Evolutionary conservation across 805 yeast species (phyloP), one percentile per base, ranked within the genome.

Genomic region (Zygosaccharomyces bisporus): DNA sequence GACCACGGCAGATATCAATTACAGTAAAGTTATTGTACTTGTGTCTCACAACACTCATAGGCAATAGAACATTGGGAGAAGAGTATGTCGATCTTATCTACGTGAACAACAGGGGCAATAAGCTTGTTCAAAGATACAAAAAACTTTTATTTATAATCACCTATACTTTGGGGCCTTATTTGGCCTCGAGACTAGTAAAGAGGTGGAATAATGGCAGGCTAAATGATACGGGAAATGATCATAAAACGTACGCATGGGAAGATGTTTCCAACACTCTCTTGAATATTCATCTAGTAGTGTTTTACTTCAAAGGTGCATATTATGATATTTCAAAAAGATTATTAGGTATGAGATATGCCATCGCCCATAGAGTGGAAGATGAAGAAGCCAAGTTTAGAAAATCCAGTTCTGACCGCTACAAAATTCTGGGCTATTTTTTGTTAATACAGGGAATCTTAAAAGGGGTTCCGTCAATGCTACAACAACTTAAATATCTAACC

Each of bases 41-140:
- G n/a, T 63, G 74, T 2, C 66, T 86, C 17, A 91, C 97, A 0
- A 90, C 96, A 0, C 66, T 84, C 10, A 46, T 77, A 4, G 91
- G 91, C 0, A 77, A 86, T 1, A 73, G 91, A 43, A 91, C 98
- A 0, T 67, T 93, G 20, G 99, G 99, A 1, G 98, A 91, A 60
- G 97, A 91, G 65, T 91, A 91, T 64, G 89, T 89, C 10, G 96
- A 91, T 62, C 66, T 87, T 43, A 64, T 79, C 6, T 83, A 85
- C 57, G 87, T 84, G 5, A 69, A 68, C 31, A 67, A 76, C 40
- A 61, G 63, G 27, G 86, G 88, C 0, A 71, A 55, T 14, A 57
- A 67, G 33, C 61, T 83, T 4, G 83, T 86, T 0, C 64, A 61
- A 25, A 23, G 53, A 4, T 45, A 61, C 33, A 69, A 77, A 21